Conservation (phyloP, 345 rosid genomes). For the Bruguiera sexangula region DNA sequence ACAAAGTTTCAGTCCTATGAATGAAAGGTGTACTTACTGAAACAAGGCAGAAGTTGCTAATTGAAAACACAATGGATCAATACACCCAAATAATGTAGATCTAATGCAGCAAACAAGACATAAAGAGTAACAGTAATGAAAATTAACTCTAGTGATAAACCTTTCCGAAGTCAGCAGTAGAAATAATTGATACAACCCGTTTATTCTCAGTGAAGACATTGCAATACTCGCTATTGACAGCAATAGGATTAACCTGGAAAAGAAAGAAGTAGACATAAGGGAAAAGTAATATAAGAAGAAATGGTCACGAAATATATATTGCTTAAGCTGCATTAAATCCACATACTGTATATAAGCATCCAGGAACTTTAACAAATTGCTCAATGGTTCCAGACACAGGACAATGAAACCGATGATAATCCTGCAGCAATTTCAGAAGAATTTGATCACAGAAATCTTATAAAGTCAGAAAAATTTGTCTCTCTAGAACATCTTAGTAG, state of each 20-base stretch:
- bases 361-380: conserved; percentile 55
- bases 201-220: conserved; percentile 92
- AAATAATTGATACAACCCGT: conserved; percentile 64
- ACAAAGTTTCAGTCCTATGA: not conserved
- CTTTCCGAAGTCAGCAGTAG: conserved; percentile 80
- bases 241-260: conserved; percentile 87
- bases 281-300: not conserved
- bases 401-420: conserved; percentile 81
- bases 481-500: not conserved
- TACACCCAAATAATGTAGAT: not conserved
- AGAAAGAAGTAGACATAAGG: conserved; percentile 4
- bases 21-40: too few relatives aligned
- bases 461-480: not conserved
- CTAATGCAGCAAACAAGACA: not conserved
- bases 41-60: too few relatives aligned
- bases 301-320: not conserved
- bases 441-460: not conserved
- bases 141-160: conserved; percentile 31
- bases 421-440: conserved; percentile 41
- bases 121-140: not conserved
- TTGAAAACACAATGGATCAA: not conserved
- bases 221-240: conserved; percentile 90
- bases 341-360: conserved; percentile 77
- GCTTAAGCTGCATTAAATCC: not conserved
- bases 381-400: conserved; percentile 84